Base-by-base conservation (phyloP, 1,284 basidiomycete genomes). In the Malassezia obtusa region DNA sequence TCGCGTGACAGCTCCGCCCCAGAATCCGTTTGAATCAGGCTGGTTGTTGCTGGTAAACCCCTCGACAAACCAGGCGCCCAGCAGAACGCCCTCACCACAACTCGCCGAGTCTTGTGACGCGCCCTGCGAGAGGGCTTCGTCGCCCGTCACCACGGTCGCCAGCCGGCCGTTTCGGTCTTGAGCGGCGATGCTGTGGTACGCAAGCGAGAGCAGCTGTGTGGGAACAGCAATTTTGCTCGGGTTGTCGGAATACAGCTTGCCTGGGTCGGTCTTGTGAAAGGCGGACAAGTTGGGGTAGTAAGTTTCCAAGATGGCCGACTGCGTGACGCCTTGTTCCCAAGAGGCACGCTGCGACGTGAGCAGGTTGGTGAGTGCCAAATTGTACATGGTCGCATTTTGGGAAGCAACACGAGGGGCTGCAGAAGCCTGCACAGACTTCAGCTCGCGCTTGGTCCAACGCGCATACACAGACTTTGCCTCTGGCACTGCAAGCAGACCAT, bases 1-100 rank as follows among this genome's bases (percentile, higher is more conserved):
- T 41, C 81, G 80, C 52, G 64, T 71, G 5, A 85, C 87, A 5
- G 87, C 86, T 1, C 77, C 77, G 0, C 77, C 79, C 73, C 85
- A 92, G 54, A 53, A 63, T 10, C 63, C 60, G 3, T 31, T 26
- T 2, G 57, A 31, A 28, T 28, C 50, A 0, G 58, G 63, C 11
- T 57, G 59, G n/a, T 24, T 38, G 35, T 58, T 56, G 4, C n/a
- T n/a, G 41, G 59, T 45, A 47, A 73, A 62, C 43, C 67, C 60
- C 31, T 67, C 67, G 12, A 43, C 39, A 24, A 64, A 30, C 60
- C 64, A 69, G 0, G 67, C 65, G 24, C 59, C 59, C 7, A 73
- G 43, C 17, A 73, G 47, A 15, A 73, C 69, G 41, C 63, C 63
- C 26, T 67, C 38, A 2, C 65, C 68, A 14, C 62, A 55, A 33